These are phyloP conservation scores for Polytrichum commune DNA, from an alignment of 225 moss, liverwort and hornwort genomes.

Conservation along the genomic window DNA sequence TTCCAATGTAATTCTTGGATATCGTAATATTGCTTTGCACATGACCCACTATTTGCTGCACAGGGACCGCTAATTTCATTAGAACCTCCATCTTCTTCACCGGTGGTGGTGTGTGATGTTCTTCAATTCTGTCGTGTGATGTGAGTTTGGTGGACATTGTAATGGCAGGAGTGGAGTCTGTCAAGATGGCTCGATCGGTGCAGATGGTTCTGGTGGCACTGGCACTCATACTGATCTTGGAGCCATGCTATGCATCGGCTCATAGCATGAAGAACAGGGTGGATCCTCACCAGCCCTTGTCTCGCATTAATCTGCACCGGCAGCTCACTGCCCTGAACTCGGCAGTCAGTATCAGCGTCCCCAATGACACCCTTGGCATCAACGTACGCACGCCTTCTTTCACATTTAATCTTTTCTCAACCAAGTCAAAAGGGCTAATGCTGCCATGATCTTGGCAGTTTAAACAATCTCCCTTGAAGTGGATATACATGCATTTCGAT, in stretches of 20 bases:
- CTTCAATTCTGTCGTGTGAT: too few species aligned
- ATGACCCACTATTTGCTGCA: too few species aligned
- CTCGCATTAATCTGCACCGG: not conserved
- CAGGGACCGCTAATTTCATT: too few species aligned
- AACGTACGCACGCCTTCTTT: constrained; percentile 1
- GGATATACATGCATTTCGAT: too few species aligned
- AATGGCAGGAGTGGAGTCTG: not conserved
- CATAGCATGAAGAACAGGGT: not conserved
- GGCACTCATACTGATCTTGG: not conserved
- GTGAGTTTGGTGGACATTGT: not conserved
- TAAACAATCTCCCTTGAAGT: too few species aligned
- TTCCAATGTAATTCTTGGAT: too few species aligned
- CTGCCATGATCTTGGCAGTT: too few species aligned
- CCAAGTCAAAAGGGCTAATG: too few species aligned
- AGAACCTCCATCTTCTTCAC: too few species aligned
- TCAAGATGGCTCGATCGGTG: not conserved
- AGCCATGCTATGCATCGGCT: not conserved
- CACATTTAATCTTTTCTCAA: not conserved
- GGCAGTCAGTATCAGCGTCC: constrained; percentile 2
- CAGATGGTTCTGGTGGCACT: constrained; percentile 1
- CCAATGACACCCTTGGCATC: not conserved
- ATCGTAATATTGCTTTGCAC: too few species aligned
- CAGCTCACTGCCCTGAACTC: constrained; percentile 5
- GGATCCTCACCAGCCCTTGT: constrained; percentile 6
- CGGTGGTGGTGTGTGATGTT: too few species aligned